phyloP scores from a whole-genome alignment of 164 flowering plant genomes.

The Protea cynaroides region DNA sequence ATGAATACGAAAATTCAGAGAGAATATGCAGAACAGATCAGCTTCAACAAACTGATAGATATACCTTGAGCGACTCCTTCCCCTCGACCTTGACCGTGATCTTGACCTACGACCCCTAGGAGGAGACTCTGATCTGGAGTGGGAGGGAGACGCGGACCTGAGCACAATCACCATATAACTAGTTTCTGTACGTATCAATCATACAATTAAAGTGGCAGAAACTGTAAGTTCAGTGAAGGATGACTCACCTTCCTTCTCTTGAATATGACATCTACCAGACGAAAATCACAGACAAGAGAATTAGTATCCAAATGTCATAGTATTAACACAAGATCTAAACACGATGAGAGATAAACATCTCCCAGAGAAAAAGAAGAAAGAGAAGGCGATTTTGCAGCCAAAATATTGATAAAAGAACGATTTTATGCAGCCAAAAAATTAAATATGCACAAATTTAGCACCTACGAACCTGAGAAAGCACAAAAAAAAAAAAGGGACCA shows the following conservation, averaged over 20 bases:
- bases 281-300: conserved; percentile 6
- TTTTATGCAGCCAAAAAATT: too few relatives aligned
- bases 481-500: too few relatives aligned
- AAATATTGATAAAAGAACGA: too few relatives aligned
- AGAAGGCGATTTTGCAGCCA: too few relatives aligned
- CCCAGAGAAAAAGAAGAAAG: too few relatives aligned
- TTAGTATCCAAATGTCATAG: too few relatives aligned
- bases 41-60: not conserved
- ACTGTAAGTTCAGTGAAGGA: not conserved
- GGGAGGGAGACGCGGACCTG: conserved; percentile 40
- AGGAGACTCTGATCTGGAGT: conserved; percentile 34
- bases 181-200: not conserved
- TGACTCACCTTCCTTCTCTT: conserved; percentile 41
- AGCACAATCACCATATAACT: conserved; percentile 2
- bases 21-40: too few relatives aligned
- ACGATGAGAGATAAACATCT: too few relatives aligned
- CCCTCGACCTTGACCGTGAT: conserved; percentile 38
- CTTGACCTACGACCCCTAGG: conserved; percentile 36
- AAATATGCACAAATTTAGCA: too few relatives aligned
- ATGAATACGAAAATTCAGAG: too few relatives aligned
- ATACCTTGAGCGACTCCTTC: conserved; percentile 52
- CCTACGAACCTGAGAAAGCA: too few relatives aligned
- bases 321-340: too few relatives aligned
- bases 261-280: conserved; percentile 37
- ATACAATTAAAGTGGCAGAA: not conserved